Evolutionary conservation across 2,329 filamentous ascomycete species (phyloP).

Genomic region (Furcasterigmium furcatum): DNA sequence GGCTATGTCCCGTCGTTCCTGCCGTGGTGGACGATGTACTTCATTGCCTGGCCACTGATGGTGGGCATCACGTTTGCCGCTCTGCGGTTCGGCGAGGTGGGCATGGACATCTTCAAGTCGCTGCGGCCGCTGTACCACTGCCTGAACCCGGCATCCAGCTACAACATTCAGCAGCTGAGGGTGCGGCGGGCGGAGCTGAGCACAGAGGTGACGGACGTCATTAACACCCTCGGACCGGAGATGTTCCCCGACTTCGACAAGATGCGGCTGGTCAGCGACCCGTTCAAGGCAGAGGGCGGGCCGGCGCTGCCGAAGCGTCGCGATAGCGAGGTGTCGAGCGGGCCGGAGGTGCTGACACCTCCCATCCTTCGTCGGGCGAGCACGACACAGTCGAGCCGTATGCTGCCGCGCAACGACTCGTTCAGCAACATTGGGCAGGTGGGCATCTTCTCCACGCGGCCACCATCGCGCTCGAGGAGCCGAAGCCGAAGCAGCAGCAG

Average conservation of each 20-base stretch:
- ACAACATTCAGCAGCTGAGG: conserved; percentile 77
- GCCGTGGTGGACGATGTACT: conserved; percentile 72
- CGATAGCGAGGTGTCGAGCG: conserved; percentile 48
- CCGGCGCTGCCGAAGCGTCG: conserved; percentile 25
- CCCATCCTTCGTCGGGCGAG: conserved; percentile 39
- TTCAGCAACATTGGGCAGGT: conserved; percentile 87
- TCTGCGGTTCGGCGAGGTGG: conserved; percentile 92
- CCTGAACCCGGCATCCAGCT: conserved; percentile 78
- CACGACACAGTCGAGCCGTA: conserved; percentile 51
- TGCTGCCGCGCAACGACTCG: conserved; percentile 80
- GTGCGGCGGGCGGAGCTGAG: conserved; percentile 70
- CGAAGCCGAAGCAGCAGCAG: conserved; percentile 69
- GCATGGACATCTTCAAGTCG: conserved; percentile 98
- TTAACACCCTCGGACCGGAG: conserved; percentile 93
- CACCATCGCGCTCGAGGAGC: conserved; percentile 73
- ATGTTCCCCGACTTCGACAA: conserved; percentile 96
- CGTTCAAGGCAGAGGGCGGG: conserved; percentile 34
- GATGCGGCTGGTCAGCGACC: conserved; percentile 63
- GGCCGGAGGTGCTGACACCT: conserved; percentile 32
- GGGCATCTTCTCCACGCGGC: conserved; percentile 85
- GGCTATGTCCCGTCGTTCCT: conserved; percentile 79
- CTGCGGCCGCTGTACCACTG: conserved; percentile 83
- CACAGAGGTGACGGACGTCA: conserved; percentile 80
- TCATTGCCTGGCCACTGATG: conserved; percentile 76
- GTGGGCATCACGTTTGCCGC: conserved; percentile 88